Percentiles rank a stretch among this genome's conserved stretches.
phyloP scores from a whole-genome alignment of 2,329 filamentous ascomycete species.

The Exophiala oligosperma region DNA sequence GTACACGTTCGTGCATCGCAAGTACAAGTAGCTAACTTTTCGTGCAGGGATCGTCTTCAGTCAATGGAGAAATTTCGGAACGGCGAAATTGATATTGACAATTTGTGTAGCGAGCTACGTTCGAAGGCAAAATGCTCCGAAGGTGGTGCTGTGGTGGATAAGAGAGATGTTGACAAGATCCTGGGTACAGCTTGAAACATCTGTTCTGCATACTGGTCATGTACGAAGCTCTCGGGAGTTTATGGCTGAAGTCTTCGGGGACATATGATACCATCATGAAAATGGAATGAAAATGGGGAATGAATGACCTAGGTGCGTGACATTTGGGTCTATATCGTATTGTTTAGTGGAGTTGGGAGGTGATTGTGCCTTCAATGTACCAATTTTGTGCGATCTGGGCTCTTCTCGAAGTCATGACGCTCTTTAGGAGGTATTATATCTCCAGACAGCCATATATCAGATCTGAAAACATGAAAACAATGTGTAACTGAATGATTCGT shows the following conservation, averaged over 20 bases:
- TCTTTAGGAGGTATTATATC: background rate
- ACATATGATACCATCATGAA: slow-evolving; percentile 17
- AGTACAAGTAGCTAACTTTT: slow-evolving; percentile 42
- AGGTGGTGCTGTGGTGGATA: slow-evolving; percentile 82
- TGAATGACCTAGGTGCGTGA: background rate
- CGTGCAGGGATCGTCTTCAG: slow-evolving; percentile 80
- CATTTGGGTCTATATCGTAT: background rate
- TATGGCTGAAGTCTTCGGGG: slow-evolving; percentile 6
- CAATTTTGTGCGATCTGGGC: background rate
- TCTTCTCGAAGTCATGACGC: background rate
- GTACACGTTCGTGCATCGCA: slow-evolving; percentile 35
- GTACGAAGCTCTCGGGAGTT: background rate
- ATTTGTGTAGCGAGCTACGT: slow-evolving; percentile 86
- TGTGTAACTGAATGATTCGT: background rate
- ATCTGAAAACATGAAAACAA: background rate
- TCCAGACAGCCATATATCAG: background rate
- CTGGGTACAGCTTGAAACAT: slow-evolving; percentile 45
- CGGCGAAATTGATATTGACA: slow-evolving; percentile 91
- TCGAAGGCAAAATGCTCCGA: slow-evolving; percentile 95
- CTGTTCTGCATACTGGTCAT: background rate
- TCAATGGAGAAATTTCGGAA: slow-evolving; percentile 82
- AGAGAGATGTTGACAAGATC: slow-evolving; percentile 82
- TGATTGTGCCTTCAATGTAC: slow-evolving; percentile 5
- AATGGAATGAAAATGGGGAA: slow-evolving; percentile 9
- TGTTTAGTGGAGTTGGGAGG: slow-evolving; percentile 1